phyloP scores from a whole-genome alignment of 1,139 yeast genomes.

The Pichia inconspicua region DNA sequence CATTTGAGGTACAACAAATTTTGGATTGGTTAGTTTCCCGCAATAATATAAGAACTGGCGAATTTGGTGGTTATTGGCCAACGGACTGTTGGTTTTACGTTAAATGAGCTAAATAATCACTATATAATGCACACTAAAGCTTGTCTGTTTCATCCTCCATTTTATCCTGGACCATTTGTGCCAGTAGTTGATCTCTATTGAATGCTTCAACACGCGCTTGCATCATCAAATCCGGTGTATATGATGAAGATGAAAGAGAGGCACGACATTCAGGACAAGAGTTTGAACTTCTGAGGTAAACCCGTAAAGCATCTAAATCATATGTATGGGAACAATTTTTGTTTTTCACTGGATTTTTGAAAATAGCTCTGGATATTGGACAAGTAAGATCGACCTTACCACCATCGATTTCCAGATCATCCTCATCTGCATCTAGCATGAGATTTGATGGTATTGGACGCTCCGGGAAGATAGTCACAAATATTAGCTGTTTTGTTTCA shows the following conservation, averaged over 20 bases:
- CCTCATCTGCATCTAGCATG: conserved; percentile 21
- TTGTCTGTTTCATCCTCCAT: conserved; percentile 19
- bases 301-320: conserved; percentile 40
- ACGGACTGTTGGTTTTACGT: conserved; percentile 42
- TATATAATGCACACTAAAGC: conserved; percentile 7
- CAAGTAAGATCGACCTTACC: conserved; percentile 59
- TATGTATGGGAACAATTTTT: conserved; percentile 52
- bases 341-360: conserved; percentile 47
- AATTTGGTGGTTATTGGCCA: conserved; percentile 43
- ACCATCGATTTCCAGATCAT: conserved; percentile 51
- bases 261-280: conserved; percentile 47
- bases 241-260: conserved; percentile 26
- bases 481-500: conserved; percentile 17
- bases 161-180: conserved; percentile 16
- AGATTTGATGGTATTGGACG: conserved; percentile 29
- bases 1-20: conserved; percentile 42
- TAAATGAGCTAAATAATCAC: background rate
- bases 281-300: conserved; percentile 25
- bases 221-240: conserved; percentile 43
- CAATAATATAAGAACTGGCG: conserved; percentile 34
- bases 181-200: conserved; percentile 21
- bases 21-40: conserved; percentile 51
- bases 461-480: conserved; percentile 23
- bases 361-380: conserved; percentile 51
- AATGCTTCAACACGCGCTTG: conserved; percentile 39